Conservation (phyloP, 129 eudicot species). For the Daucus carota region DH1_v3.0 NC_030389.2:14202001-14202500, state of each 20-base stretch:
- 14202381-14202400: too few species aligned
- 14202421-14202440: too few species aligned
- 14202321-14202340: neutral
- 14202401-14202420: neutral
- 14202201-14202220: conserved; percentile 51
- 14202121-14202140: conserved; percentile 73
- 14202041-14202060: conserved; percentile 49
- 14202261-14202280: conserved; percentile 93
- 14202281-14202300: conserved; percentile 74
- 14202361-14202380: neutral
- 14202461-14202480: too few species aligned
- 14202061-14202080: conserved; percentile 83
- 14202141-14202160: conserved; percentile 66
- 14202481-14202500: neutral
- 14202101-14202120: conserved; percentile 75
- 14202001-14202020: conserved; percentile 94
- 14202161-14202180: conserved; percentile 76
- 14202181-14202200: conserved; percentile 69
- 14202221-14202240: conserved; percentile 55
- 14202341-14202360: neutral
- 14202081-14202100: conserved; percentile 81
- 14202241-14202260: conserved; percentile 74
- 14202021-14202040: conserved; percentile 52
- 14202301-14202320: neutral
- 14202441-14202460: too few species aligned